phyloP scores from a whole-genome alignment of 129 eudicot genomes.

The Oenanthe sinensis region DNA sequence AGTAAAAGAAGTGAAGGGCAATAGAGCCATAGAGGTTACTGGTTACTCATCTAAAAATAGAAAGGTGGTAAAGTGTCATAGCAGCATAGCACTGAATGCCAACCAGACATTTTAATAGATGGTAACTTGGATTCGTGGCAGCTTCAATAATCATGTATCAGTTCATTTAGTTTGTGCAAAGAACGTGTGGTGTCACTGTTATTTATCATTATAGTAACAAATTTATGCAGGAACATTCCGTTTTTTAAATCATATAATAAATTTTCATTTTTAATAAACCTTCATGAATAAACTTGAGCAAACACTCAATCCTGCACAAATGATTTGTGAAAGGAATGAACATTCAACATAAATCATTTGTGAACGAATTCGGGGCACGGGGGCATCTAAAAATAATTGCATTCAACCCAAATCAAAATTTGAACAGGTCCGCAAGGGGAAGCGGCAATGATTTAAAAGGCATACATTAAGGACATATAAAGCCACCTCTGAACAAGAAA shows the following conservation, averaged over 20 bases:
- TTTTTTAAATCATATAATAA: not conserved
- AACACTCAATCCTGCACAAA: not conserved
- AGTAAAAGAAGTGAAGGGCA: constrained; percentile 1
- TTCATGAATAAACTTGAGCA: not conserved
- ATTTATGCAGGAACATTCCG: not conserved
- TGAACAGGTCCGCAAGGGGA: not conserved
- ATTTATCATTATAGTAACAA: not conserved
- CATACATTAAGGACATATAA: not conserved
- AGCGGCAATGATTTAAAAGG: not conserved
- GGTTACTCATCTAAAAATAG: not conserved
- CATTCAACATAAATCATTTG: not conserved
- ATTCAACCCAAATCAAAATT: not conserved
- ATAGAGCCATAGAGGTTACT: not conserved
- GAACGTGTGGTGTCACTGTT: not conserved
- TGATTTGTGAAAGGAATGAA: not conserved
- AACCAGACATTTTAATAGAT: not conserved
- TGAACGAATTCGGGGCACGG: no score
- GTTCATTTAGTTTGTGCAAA: not conserved
- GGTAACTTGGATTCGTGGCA: not conserved
- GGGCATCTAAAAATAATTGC: not conserved
- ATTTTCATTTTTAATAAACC: not conserved
- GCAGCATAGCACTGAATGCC: not conserved
- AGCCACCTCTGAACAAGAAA: not conserved
- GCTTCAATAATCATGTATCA: not conserved
- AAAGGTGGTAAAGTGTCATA: not conserved